Evolutionary conservation across 139 green algal genomes (phyloP), one percentile per base, ranked within the genome.

Genomic region (Tetradesmus lagerheimii): DNA sequence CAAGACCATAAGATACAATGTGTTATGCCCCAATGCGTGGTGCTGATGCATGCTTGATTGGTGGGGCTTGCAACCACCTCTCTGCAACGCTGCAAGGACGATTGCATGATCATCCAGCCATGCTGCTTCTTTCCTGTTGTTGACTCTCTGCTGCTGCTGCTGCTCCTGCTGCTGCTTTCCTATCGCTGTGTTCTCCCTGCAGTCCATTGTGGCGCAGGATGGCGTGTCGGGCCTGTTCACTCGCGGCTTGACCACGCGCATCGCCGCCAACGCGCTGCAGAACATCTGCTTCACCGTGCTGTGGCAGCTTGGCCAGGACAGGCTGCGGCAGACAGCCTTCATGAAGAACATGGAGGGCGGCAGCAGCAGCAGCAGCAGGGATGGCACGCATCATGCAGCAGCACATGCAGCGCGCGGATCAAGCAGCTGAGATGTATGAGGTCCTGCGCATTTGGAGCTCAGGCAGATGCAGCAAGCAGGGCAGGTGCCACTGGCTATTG

Each of bases 171-270:
- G 11, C 62, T 74, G 25, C 62, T 29, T 74, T 74, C 0, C 9
- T 39, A n/a, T 23, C 39, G 29, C n/a, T 27, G 5, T 67, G 20
- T 29, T 67, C 0, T 67, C 9, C 41, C 25, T 87, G 74, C 94
- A 96, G 94, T 89, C 91, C 31, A 93, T 99, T 14, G 78, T 98
- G 2, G 91, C 90, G 29, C 95, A 97, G 89, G 97, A 98, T 64
- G 97, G 97, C n/a, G 53, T 98, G 27, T 11, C 93, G 27, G 97
- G 97, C 29, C 91, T 99, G 50, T 95, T 98, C 76, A 95, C 94
- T 27, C 93, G 97, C 4, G 97, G 97, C 27, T 91, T 99, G 23
- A 96, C 96, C 78, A 98, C 97, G 27, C 97, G 97, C 81, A 96
- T 99, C 71, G 53, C 98, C 6, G 91, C 95, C 31, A 99, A 99